Conservation (phyloP, 345 rosid species). For the Barbarea vulgaris region DNA sequence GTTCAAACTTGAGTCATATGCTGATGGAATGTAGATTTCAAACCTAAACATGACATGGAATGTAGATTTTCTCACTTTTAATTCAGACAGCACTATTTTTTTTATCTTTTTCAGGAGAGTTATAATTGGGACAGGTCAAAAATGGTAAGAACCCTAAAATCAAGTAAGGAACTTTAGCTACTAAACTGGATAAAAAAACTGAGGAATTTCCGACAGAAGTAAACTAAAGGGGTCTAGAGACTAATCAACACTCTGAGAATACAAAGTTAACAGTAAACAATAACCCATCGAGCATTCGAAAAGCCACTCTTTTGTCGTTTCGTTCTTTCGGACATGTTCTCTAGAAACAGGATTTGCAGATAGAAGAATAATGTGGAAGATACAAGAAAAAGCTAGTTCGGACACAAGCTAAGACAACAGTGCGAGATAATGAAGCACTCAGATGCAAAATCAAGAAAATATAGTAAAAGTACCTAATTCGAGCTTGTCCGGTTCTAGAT, state of each 20-base stretch:
- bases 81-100: not conserved
- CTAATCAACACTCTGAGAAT: conserved; percentile 4
- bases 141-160: conserved; percentile 40
- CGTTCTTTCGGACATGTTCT: conserved; percentile 17
- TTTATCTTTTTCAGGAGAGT: not conserved
- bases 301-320: conserved; percentile 39
- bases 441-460: conserved; percentile 39
- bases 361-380: conserved; percentile 38
- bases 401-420: conserved; percentile 3
- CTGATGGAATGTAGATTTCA: not conserved
- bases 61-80: not conserved
- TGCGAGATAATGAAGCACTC: conserved; percentile 24
- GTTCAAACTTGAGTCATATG: conserved; percentile 11
- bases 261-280: conserved; percentile 28
- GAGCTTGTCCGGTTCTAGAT: conserved; percentile 40
- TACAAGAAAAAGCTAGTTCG: conserved; percentile 14
- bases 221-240: not conserved
- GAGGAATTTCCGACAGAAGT: conserved; percentile 22
- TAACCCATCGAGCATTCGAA: conserved; percentile 40
- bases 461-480: conserved; percentile 44
- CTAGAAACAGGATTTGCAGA: conserved; percentile 25
- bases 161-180: conserved; percentile 24
- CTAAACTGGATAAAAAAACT: not conserved
- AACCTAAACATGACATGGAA: conserved; percentile 8
- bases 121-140: conserved; percentile 15